Percentiles rank a stretch among this genome's conserved stretches.
Conservation (phyloP, 495 filamentous ascomycete genomes). For the Talaromyces liani region DNA sequence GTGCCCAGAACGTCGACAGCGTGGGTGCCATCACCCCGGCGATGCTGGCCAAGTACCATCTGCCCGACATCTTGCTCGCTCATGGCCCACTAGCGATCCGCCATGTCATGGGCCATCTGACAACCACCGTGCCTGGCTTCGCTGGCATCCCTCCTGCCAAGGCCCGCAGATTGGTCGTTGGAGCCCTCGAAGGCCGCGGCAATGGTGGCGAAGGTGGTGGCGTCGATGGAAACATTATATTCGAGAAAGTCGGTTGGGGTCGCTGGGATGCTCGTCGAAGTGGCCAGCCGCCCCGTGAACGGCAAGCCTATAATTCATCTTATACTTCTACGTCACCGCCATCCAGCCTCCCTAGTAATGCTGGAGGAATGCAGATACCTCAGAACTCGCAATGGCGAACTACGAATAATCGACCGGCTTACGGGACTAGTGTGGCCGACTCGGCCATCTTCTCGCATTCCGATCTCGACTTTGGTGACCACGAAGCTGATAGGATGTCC, state of each 20-base stretch:
- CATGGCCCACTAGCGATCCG: conserved; percentile 91
- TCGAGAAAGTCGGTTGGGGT: conserved; percentile 97
- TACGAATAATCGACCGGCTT: conserved; percentile 43
- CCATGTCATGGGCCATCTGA: conserved; percentile 88
- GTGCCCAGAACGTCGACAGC: conserved; percentile 50
- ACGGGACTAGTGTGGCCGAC: conserved; percentile 56
- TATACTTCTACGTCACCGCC: conserved; percentile 40
- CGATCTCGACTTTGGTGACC: conserved; percentile 43
- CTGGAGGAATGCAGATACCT: conserved; percentile 61
- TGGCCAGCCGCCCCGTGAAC: conserved; percentile 52
- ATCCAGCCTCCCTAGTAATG: conserved; percentile 47
- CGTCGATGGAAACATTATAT: conserved; percentile 67
- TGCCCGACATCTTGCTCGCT: conserved; percentile 81
- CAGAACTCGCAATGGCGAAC: conserved; percentile 35
- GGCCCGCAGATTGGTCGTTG: conserved; percentile 80
- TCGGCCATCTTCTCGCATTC: conserved; percentile 70
- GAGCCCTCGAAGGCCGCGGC: conserved; percentile 70
- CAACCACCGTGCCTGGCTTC: conserved; percentile 88
- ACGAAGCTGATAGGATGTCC: conserved; percentile 93
- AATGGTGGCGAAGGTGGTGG: conserved; percentile 56
- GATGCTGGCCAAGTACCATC: conserved; percentile 84
- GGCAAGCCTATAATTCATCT: conserved; percentile 23
- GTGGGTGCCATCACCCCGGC: conserved; percentile 75
- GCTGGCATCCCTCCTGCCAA: conserved; percentile 85
- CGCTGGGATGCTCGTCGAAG: conserved; percentile 81